A percentile compares a stretch with the other conserved stretches of the same genome.
These are phyloP conservation scores for Cladorrhinum sp. DNA, from an alignment of 2,329 filamentous ascomycete genomes.

Conservation along the genomic window DNA sequence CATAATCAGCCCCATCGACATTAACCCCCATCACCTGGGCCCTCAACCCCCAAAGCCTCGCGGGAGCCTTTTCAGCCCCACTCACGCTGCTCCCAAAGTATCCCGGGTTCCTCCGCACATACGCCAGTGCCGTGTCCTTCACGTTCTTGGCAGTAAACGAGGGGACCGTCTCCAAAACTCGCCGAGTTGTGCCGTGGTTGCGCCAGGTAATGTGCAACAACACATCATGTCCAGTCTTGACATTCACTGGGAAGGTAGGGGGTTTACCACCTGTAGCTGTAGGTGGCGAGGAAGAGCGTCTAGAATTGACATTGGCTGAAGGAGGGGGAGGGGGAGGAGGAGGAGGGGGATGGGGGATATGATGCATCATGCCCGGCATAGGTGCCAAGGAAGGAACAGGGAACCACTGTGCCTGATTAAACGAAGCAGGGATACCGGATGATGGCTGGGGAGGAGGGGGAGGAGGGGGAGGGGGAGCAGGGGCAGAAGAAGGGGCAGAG, in stretches of 20 bases:
- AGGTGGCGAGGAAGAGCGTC: neutral
- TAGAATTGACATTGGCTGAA: neutral
- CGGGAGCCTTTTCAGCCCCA: neutral
- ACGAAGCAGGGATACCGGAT: neutral
- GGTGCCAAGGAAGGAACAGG: neutral
- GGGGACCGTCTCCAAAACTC: constrained; percentile 16
- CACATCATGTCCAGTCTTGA: constrained; percentile 15
- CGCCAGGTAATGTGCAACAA: constrained; percentile 25
- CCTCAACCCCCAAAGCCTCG: constrained; percentile 16
- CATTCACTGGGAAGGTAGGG: no score
- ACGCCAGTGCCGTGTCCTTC: constrained; percentile 18
- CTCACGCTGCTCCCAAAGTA: constrained; percentile 9
- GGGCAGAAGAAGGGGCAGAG: no score
- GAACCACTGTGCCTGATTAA: neutral
- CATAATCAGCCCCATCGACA: constrained; percentile 30
- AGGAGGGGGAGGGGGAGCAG: neutral
- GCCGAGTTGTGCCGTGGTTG: constrained; percentile 18
- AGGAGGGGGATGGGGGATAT: constrained; percentile 1
- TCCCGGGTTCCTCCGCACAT: constrained; percentile 15
- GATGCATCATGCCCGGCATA: neutral
- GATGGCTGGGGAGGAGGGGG: constrained; percentile 1
- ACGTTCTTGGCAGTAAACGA: constrained; percentile 14
- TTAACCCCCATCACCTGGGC: constrained; percentile 26
- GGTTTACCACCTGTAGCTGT: neutral
- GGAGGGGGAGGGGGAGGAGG: neutral